A percentile compares a stretch with the other conserved stretches of the same genome.
These are phyloP conservation scores for Aspergillus latus DNA, from an alignment of 2,329 filamentous ascomycete genomes.

Conservation along the genomic window DNA sequence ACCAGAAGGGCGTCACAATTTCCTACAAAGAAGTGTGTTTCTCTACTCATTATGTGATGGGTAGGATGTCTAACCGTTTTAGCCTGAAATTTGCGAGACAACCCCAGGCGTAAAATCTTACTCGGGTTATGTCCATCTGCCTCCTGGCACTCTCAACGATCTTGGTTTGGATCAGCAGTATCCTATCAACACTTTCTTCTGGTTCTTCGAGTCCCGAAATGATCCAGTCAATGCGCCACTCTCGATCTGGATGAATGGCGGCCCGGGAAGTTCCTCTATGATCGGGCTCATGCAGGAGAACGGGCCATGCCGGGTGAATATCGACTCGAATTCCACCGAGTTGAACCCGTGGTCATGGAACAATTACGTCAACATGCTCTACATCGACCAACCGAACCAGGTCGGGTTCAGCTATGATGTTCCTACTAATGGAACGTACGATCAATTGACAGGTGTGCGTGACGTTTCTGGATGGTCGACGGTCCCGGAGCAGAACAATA, in stretches of 20 bases:
- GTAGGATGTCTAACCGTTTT: not conserved
- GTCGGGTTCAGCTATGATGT: conserved; percentile 59
- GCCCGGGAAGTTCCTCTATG: conserved; percentile 60
- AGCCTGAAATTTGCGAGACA: conserved; percentile 57
- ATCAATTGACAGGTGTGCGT: conserved; percentile 28
- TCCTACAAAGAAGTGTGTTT: conserved; percentile 47
- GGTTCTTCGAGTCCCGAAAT: conserved; percentile 62
- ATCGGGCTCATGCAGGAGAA: conserved; percentile 56
- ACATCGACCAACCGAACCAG: conserved; percentile 66
- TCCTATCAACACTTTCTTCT: conserved; percentile 64
- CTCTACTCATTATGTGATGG: not conserved
- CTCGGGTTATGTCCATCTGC: conserved; percentile 60
- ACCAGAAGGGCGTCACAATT: conserved; percentile 45
- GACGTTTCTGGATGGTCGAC: conserved; percentile 28
- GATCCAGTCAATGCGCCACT: conserved; percentile 56
- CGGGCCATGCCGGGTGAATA: conserved; percentile 54
- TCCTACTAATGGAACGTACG: conserved; percentile 41
- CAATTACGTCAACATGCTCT: conserved; percentile 65
- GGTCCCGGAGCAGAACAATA: conserved; percentile 50
- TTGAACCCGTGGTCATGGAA: conserved; percentile 64
- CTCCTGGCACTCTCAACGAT: conserved; percentile 45
- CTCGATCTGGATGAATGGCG: conserved; percentile 63
- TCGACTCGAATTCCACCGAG: conserved; percentile 51
- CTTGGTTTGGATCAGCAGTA: conserved; percentile 51
- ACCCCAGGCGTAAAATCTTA: conserved; percentile 58